Base-by-base conservation (phyloP, 768 basidiomycete genomes). In the Trametes cinnabarina region DNA sequence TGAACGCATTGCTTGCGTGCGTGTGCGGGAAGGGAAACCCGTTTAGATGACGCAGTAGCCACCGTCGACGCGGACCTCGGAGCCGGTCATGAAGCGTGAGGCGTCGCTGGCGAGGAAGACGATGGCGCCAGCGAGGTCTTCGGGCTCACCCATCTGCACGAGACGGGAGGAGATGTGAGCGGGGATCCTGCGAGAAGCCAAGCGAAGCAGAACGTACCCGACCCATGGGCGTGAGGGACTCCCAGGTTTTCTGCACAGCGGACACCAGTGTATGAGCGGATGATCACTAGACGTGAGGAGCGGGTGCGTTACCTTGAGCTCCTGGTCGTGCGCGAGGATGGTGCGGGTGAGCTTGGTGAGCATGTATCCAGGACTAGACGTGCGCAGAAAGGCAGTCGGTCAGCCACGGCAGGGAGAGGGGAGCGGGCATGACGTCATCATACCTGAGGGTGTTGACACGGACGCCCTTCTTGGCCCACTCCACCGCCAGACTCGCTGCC, bases 81-180 rank as follows among this genome's bases (percentile, higher is more conserved):
- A 75, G 9, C 94, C 94, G 3, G 95, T 96, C 79, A 93, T 87
- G 72, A 94, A 98, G 55, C 81, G 83, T 50, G 89, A 90, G 6
- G 94, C 92, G 71, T 97, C 94, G 62, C 90, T 93, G 8, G 88
- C 86, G 17, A 98, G 80, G 72, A 89, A 96, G 55, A 98, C 90
- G 65, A 96, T 80, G 23, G 95, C 93, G 17, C 90, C 90, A 63
- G 92, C 84, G 60, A 96, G 77, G 68, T 98, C 96, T 63, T 95
- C 91, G 10, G 95, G 94, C 60, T 95, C 87, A 48, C 92, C 95
- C 82, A 98, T 85, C 89, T 90, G 61, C 22, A 32, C 15, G 19
- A 52, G 53, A 10, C 32, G 34, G 22, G 25, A 35, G 40, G 5
- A 44, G 7, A 32, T 30, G 41, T 44, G 43, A 44, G 17, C 23